Conservation (phyloP, 257 asterid genomes). For the Mitragyna speciosa region DNA sequence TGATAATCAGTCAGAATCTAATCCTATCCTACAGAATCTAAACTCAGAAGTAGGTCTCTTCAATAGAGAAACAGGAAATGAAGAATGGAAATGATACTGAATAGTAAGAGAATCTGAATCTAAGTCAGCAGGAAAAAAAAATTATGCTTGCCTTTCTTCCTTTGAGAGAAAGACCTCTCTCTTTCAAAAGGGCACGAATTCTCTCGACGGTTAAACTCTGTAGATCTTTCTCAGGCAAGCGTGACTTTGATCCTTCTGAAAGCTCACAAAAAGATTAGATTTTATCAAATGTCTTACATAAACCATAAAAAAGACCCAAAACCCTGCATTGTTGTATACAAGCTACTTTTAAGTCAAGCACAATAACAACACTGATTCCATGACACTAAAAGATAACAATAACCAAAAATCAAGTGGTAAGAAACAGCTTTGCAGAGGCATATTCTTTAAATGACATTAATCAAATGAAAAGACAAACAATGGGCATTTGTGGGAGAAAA, state of each 20-base stretch:
- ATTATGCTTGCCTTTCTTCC: conserved; percentile 77
- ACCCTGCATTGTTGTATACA: not conserved
- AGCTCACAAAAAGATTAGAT: not conserved
- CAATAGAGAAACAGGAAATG: not conserved
- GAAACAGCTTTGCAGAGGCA: not conserved
- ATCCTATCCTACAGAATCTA: not conserved
- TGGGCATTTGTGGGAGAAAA: not conserved
- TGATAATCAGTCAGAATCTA: not conserved
- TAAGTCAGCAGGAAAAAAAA: not conserved
- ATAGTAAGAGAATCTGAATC: not conserved
- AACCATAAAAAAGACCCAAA: not conserved
- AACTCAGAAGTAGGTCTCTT: not conserved
- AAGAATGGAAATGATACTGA: not conserved
- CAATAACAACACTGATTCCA: too few relatives aligned
- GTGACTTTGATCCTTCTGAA: conserved; percentile 39
- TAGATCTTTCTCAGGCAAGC: conserved; percentile 39
- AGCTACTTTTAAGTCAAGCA: not conserved
- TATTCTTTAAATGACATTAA: not conserved
- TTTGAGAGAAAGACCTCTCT: conserved; percentile 60
- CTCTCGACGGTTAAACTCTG: conserved; percentile 68
- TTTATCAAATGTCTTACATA: not conserved
- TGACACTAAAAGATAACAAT: not conserved
- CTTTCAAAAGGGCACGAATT: conserved; percentile 65
- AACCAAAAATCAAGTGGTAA: not conserved
- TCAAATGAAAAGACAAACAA: not conserved